A percentile compares a stretch with the other conserved stretches of the same genome.
phyloP scores from a whole-genome alignment of 306 rosid genomes.

The Rosa multiflora region DNA sequence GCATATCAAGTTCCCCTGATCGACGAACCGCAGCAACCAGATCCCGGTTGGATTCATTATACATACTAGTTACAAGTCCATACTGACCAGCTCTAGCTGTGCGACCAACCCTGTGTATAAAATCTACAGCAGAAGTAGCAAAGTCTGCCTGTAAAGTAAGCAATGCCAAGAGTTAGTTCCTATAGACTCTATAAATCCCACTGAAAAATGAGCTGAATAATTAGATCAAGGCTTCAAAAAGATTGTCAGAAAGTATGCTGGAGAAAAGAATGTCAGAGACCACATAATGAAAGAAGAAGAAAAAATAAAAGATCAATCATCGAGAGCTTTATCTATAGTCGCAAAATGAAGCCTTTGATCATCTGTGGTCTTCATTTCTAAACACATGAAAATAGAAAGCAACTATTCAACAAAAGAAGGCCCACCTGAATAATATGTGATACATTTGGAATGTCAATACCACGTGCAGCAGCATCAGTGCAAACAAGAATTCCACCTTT shows the following conservation, averaged over 20 bases:
- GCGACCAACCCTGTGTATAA: conserved; percentile 85
- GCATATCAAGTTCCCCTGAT: conserved; percentile 67
- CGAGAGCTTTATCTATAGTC: not conserved
- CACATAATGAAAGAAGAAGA: not conserved
- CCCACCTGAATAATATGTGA: conserved; percentile 88
- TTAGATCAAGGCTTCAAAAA: not conserved
- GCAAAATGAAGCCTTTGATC: not conserved
- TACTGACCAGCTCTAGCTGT: conserved; percentile 93
- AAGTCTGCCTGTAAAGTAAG: conserved; percentile 73
- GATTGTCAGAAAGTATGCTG: not conserved
- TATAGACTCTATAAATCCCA: conserved; percentile 4
- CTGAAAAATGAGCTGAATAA: not conserved
- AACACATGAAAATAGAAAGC: not conserved
- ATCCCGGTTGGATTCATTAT: conserved; percentile 76
- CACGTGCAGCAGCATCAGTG: conserved; percentile 97
- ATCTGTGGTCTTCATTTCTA: not conserved
- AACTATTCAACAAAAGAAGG: conserved; percentile 17
- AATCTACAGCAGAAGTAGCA: conserved; percentile 94
- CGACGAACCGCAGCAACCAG: conserved; percentile 78
- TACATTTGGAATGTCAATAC: conserved; percentile 86
- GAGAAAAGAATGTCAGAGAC: not conserved
- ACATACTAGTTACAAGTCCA: conserved; percentile 81
- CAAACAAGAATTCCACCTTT: conserved; percentile 94
- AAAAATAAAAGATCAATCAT: not conserved
- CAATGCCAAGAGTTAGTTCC: conserved; percentile 23